Conservation (phyloP, 2,329 filamentous ascomycete species). For the Fusarium sp. region DNA sequence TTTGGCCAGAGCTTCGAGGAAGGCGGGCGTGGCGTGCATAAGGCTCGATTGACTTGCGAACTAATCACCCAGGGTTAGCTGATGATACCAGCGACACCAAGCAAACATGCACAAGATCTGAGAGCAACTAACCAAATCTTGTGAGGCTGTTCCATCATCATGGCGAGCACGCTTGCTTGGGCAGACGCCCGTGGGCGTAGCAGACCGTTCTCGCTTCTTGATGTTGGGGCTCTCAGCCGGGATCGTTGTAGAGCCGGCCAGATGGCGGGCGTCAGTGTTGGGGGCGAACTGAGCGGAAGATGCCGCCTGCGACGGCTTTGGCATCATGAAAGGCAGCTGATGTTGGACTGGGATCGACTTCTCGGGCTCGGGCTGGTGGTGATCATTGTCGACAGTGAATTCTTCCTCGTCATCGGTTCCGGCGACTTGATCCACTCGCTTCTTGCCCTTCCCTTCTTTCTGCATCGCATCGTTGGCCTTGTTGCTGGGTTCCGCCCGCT, state of each 20-base stretch:
- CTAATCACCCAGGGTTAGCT: background rate
- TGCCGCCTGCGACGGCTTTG: background rate
- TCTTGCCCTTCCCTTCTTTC: background rate
- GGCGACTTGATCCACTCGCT: background rate
- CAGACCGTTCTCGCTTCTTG: constrained; percentile 6
- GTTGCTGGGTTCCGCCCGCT: background rate
- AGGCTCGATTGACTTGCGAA: background rate
- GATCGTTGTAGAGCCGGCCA: background rate
- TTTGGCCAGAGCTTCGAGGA: background rate
- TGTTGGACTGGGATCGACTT: background rate
- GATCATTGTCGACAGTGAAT: background rate
- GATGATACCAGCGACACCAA: background rate
- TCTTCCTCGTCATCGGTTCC: background rate
- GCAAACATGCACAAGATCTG: background rate
- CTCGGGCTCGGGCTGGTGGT: background rate
- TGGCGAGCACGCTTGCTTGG: constrained; percentile 2
- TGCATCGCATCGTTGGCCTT: background rate
- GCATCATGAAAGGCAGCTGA: background rate
- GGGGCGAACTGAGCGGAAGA: background rate
- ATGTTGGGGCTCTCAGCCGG: background rate
- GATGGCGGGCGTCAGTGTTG: background rate
- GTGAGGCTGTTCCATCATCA: background rate
- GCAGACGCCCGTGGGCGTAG: background rate
- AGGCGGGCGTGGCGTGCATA: background rate
- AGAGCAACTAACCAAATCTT: background rate